These are phyloP conservation scores for Microbotryum saponariae DNA, from an alignment of 1,284 basidiomycete genomes.

Conservation along the genomic window DNA sequence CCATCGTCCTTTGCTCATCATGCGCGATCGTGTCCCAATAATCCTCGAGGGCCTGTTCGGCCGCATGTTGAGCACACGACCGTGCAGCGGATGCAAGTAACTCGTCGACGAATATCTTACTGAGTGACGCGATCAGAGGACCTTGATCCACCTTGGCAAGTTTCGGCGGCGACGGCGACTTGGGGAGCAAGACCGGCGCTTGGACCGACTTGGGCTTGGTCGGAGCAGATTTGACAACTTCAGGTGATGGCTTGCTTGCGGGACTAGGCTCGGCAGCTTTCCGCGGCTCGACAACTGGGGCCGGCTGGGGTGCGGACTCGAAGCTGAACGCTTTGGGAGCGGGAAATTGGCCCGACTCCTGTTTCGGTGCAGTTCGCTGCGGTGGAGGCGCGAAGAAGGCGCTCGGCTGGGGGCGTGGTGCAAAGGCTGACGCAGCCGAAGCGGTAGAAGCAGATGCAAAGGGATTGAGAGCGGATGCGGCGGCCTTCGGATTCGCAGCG, in stretches of 20 bases:
- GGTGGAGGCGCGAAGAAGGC: background rate
- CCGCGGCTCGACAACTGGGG: background rate
- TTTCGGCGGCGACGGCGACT: background rate
- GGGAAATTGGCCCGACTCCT: slow-evolving; percentile 1
- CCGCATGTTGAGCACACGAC: background rate
- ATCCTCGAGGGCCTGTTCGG: background rate
- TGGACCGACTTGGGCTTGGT: background rate
- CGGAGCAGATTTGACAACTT: background rate
- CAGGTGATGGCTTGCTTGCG: too few species aligned
- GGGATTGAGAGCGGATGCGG: background rate
- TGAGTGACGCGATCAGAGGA: background rate
- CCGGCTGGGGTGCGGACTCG: background rate
- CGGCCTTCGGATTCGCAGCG: too few species aligned
- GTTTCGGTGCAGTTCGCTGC: background rate
- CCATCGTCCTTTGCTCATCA: background rate
- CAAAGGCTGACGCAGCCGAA: background rate
- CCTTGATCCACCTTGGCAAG: background rate
- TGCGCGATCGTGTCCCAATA: slow-evolving; percentile 6
- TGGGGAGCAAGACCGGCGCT: background rate
- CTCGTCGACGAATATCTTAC: background rate
- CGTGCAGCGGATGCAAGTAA: background rate
- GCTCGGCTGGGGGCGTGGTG: background rate
- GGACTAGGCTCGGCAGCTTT: background rate
- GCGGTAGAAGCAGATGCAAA: background rate
- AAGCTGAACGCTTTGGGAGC: background rate